Percentiles rank a stretch among this genome's conserved stretches.
These are phyloP conservation scores for Colletotrichum camelliae DNA, from an alignment of 2,329 filamentous ascomycete genomes.

Conservation along the genomic window DNA sequence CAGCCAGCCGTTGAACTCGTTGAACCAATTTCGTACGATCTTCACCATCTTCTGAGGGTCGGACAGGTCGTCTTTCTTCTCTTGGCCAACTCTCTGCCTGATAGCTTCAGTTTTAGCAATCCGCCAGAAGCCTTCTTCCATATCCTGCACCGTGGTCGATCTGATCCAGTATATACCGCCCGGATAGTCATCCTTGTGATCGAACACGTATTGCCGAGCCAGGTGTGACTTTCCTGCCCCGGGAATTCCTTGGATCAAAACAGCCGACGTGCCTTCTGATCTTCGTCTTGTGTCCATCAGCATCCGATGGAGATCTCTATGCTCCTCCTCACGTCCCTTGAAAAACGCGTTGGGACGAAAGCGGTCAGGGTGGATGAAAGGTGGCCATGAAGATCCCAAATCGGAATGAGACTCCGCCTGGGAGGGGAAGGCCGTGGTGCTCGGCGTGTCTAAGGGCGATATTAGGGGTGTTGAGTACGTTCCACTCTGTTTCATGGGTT, in stretches of 20 bases:
- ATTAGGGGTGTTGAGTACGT: neutral
- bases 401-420: neutral
- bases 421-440: neutral
- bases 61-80: conserved; percentile 35
- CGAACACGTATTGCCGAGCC: conserved; percentile 70
- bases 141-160: conserved; percentile 63
- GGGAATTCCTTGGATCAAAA: conserved; percentile 67
- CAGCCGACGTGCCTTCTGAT: conserved; percentile 63
- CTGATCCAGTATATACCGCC: conserved; percentile 75
- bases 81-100: conserved; percentile 44
- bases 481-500: neutral
- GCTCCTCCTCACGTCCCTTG: conserved; percentile 62
- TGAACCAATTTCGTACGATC: conserved; percentile 67
- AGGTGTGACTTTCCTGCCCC: conserved; percentile 74
- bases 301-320: conserved; percentile 63
- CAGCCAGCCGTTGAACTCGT: conserved; percentile 67
- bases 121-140: conserved; percentile 68
- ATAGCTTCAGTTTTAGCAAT: conserved; percentile 65
- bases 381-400: conserved; percentile 8
- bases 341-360: conserved; percentile 70
- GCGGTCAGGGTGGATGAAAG: conserved; percentile 55
- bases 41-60: conserved; percentile 56
- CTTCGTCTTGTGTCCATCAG: conserved; percentile 62
- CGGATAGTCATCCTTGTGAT: conserved; percentile 62
- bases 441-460: neutral